Conservation (phyloP, 805 yeast genomes). For the Debaryomyces hansenii region DNA sequence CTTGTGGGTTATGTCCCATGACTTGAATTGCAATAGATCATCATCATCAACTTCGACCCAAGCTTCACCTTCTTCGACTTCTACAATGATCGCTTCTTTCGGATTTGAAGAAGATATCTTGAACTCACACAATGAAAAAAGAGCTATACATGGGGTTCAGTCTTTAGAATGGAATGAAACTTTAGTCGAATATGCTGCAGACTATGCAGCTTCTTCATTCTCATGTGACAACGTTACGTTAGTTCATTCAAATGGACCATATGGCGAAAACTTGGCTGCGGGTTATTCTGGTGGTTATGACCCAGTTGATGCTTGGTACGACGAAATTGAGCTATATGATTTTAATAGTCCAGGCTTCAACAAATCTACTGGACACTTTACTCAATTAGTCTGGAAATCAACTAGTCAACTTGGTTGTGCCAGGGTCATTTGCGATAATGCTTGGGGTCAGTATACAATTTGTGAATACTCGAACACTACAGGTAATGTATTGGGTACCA, state of each 20-base stretch:
- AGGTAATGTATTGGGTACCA: conserved; percentile 50
- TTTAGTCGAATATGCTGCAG: conserved; percentile 35
- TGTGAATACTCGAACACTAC: conserved; percentile 62
- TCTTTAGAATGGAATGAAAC: conserved; percentile 32
- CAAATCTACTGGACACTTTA: conserved; percentile 70
- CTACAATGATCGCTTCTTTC: conserved; percentile 13
- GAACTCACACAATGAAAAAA: conserved; percentile 34
- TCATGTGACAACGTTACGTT: conserved; percentile 60
- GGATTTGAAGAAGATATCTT: conserved; percentile 31
- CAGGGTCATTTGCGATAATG: conserved; percentile 43
- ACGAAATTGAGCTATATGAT: conserved; percentile 58
- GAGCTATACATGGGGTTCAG: conserved; percentile 35
- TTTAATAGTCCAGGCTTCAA: conserved; percentile 52
- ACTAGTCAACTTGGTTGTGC: conserved; percentile 70
- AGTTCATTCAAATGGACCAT: conserved; percentile 62
- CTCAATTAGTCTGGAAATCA: conserved; percentile 71
- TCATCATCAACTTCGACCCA: conserved; percentile 12
- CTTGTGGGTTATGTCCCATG: conserved; percentile 40
- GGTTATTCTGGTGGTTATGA: conserved; percentile 56
- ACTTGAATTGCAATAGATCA: conserved; percentile 20
- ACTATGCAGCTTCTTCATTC: conserved; percentile 52
- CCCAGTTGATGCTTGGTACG: conserved; percentile 76
- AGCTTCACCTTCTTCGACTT: conserved; percentile 11
- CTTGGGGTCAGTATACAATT: conserved; percentile 61
- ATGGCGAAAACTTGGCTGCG: conserved; percentile 78